These are phyloP conservation scores for Panus rudis DNA, from an alignment of 768 basidiomycete genomes.

Conservation along the genomic window DNA sequence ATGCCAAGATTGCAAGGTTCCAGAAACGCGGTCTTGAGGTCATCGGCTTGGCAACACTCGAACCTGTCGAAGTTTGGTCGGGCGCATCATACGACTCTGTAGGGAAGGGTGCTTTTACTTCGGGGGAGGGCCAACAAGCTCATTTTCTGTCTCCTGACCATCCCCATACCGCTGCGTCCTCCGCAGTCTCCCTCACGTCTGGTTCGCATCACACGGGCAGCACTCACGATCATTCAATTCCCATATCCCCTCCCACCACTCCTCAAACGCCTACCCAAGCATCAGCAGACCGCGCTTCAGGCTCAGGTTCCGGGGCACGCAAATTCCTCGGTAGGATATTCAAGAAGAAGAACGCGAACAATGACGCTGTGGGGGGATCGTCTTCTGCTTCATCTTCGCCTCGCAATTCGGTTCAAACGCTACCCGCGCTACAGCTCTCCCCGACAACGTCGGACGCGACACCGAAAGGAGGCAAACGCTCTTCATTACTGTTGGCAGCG, in stretches of 20 bases:
- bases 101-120: not conserved
- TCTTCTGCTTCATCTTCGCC: constrained; percentile 19
- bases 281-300: constrained; percentile 23
- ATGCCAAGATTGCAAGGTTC: constrained; percentile 79
- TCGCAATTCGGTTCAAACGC: constrained; percentile 1
- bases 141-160: constrained; percentile 3
- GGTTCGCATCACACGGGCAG: constrained; percentile 7
- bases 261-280: constrained; percentile 17
- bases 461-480: constrained; percentile 3
- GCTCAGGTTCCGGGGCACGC: constrained; percentile 49
- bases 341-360: constrained; percentile 43
- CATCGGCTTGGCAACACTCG: constrained; percentile 69
- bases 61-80: constrained; percentile 73
- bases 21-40: constrained; percentile 45
- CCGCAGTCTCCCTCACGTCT: constrained; percentile 25
- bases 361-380: constrained; percentile 21
- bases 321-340: constrained; percentile 67
- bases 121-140: not conserved
- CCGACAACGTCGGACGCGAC: constrained; percentile 1
- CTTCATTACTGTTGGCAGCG: not conserved
- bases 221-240: constrained; percentile 12
- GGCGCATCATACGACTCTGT: constrained; percentile 2
- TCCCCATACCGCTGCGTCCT: constrained; percentile 19
- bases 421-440: constrained; percentile 1
- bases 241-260: constrained; percentile 7